These are phyloP conservation scores for Capsicum baccatum DNA, from an alignment of 257 asterid species.

Conservation along the genomic window DNA sequence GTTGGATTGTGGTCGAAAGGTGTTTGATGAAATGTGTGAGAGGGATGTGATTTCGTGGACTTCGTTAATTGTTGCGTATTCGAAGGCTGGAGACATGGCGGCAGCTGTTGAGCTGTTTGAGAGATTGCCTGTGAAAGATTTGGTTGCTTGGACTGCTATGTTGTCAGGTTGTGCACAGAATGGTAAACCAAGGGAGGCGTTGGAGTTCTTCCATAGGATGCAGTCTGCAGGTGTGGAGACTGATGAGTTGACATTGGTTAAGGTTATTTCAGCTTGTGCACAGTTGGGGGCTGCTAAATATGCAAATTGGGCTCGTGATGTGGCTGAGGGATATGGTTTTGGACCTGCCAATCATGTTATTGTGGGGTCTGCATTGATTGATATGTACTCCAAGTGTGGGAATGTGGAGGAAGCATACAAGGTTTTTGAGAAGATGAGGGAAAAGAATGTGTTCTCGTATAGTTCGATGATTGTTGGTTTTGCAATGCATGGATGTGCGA, in stretches of 20 bases:
- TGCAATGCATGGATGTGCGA: conserved; percentile 73
- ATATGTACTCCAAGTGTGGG: conserved; percentile 94
- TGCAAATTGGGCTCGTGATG: conserved; percentile 61
- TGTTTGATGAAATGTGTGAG: conserved; percentile 84
- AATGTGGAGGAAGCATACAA: conserved; percentile 58
- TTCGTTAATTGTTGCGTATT: conserved; percentile 61
- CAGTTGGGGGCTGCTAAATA: conserved; percentile 64
- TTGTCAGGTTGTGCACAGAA: conserved; percentile 80
- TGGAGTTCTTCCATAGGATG: conserved; percentile 72
- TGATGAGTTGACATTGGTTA: conserved; percentile 70
- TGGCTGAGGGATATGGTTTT: conserved; percentile 61
- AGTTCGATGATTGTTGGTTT: conserved; percentile 76
- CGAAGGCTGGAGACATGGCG: conserved; percentile 64
- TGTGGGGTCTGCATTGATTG: conserved; percentile 80
- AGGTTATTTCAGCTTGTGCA: conserved; percentile 81
- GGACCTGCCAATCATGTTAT: conserved; percentile 50
- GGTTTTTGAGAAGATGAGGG: conserved; percentile 51
- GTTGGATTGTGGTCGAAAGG: conserved; percentile 57
- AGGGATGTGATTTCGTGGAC: conserved; percentile 75
- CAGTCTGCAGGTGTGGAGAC: conserved; percentile 57
- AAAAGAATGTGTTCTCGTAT: conserved; percentile 67
- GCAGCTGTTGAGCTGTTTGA: conserved; percentile 61
- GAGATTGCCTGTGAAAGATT: conserved; percentile 61
- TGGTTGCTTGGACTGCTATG: conserved; percentile 89
- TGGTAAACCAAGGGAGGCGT: conserved; percentile 68